Percentiles rank a stretch among this genome's conserved stretches.
These are phyloP conservation scores for Hippophae rhamnoides DNA, from an alignment of 306 rosid species.

Conservation along the genomic window DNA sequence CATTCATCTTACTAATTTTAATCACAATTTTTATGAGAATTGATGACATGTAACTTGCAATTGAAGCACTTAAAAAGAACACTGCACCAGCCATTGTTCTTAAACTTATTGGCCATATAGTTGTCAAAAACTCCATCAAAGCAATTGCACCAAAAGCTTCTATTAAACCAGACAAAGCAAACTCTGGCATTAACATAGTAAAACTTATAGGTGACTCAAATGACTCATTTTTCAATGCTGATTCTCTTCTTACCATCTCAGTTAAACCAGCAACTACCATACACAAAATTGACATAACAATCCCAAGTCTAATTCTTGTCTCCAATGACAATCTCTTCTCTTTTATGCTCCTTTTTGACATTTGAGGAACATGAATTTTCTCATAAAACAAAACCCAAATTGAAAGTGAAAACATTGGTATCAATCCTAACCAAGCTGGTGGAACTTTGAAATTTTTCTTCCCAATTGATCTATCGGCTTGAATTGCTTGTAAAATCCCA, in stretches of 20 bases:
- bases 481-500: conserved; percentile 63
- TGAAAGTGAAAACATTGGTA: conserved; percentile 59
- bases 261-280: conserved; percentile 56
- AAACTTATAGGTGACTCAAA: conserved; percentile 45
- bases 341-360: conserved; percentile 10
- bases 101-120: conserved; percentile 62
- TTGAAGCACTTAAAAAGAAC: conserved; percentile 57
- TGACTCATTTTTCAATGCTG: conserved; percentile 24
- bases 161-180: conserved; percentile 40
- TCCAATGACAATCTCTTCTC: conserved; percentile 32
- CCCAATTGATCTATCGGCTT: conserved; percentile 47
- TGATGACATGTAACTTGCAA: conserved; percentile 49
- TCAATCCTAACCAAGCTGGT: conserved; percentile 60
- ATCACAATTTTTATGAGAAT: conserved; percentile 39
- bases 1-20: conserved; percentile 20
- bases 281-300: conserved; percentile 46
- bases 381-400: conserved; percentile 63
- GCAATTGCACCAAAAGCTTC: conserved; percentile 66
- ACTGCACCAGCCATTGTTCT: conserved; percentile 70
- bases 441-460: conserved; percentile 47
- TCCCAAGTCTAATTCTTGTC: conserved; percentile 53
- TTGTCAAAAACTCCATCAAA: conserved; percentile 63
- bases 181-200: conserved; percentile 46
- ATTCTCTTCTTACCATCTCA: conserved; percentile 43
- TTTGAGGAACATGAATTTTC: conserved; percentile 32